phyloP scores from a whole-genome alignment of 257 asterid genomes.

The Misopates orontium region DNA sequence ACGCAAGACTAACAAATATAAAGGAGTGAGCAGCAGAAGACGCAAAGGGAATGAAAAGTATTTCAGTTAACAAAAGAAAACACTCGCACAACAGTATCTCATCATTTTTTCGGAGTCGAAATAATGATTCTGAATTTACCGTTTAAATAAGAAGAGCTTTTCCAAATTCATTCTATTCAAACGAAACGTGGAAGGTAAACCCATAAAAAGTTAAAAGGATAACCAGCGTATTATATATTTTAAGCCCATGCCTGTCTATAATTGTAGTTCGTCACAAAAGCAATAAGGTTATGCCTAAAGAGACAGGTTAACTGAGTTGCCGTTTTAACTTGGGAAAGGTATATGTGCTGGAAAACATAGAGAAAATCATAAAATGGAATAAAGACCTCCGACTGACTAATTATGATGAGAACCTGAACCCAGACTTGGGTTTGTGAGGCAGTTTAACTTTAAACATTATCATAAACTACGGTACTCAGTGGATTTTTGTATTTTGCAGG shows the following conservation, averaged over 20 bases:
- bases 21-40: constrained; percentile 27
- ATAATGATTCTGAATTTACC: background rate
- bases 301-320: background rate
- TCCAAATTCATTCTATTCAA: background rate
- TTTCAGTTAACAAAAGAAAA: background rate
- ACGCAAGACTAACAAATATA: constrained; percentile 19
- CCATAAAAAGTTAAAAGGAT: background rate
- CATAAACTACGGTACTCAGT: background rate
- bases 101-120: background rate
- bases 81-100: background rate
- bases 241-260: background rate
- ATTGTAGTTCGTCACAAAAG: background rate
- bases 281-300: background rate
- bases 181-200: background rate
- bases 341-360: background rate
- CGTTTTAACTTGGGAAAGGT: background rate
- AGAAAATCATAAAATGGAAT: background rate
- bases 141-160: background rate
- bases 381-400: background rate
- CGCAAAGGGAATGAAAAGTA: constrained; percentile 7
- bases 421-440: constrained; percentile 6
- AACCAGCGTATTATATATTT: background rate
- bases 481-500: too few relatives aligned
- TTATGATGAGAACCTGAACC: background rate
- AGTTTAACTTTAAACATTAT: background rate